Percentiles rank a stretch among this genome's conserved stretches.
phyloP scores from a whole-genome alignment of 345 rosid species.

The Rhizophora apiculata region DNA sequence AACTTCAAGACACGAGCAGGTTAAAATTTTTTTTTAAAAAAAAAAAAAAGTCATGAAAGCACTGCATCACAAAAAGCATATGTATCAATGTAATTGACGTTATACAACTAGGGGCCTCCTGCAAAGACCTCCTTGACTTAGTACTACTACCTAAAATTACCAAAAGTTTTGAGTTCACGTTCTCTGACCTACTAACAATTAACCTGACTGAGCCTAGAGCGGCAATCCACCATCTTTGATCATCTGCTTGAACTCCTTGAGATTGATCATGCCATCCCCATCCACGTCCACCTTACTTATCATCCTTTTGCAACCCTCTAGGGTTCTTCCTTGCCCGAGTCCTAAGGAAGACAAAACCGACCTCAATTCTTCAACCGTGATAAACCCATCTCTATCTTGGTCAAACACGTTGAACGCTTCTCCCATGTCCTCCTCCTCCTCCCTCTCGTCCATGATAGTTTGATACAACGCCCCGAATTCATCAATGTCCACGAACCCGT shows the following conservation, averaged over 20 bases:
- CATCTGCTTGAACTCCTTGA: conserved; percentile 85
- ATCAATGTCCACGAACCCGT: conserved; percentile 77
- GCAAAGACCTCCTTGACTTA: background rate
- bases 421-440: conserved; percentile 77
- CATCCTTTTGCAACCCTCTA: conserved; percentile 84
- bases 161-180: background rate
- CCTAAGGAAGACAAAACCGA: conserved; percentile 84
- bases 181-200: background rate
- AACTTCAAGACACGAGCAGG: no score
- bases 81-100: background rate
- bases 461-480: conserved; percentile 77
- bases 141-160: background rate
- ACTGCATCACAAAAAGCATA: background rate
- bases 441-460: conserved; percentile 78
- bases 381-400: conserved; percentile 87
- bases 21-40: no score
- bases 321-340: conserved; percentile 72
- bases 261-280: conserved; percentile 92
- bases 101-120: background rate
- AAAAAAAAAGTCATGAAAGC: no score
- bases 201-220: conserved; percentile 53
- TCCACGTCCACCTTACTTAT: conserved; percentile 85
- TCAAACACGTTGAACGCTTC: conserved; percentile 93
- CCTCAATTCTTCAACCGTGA: conserved; percentile 77
- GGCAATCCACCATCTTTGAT: conserved; percentile 88